These are phyloP conservation scores for Fusarium keratoplasticum DNA, from an alignment of 2,329 filamentous ascomycete species.

Conservation along the genomic window DNA sequence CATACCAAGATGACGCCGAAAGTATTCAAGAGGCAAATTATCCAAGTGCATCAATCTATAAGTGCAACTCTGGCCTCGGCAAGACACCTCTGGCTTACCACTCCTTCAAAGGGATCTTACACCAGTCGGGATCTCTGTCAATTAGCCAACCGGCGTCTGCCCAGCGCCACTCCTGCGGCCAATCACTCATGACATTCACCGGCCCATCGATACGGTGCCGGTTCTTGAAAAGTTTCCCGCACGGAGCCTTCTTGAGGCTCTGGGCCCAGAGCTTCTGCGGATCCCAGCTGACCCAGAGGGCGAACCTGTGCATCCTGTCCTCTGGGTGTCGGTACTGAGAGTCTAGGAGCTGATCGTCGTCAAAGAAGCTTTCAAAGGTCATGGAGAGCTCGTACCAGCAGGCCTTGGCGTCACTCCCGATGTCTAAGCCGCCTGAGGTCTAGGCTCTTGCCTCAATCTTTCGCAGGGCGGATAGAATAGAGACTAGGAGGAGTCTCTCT, in stretches of 20 bases:
- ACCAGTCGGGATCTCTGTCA: neutral
- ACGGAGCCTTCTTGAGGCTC: neutral
- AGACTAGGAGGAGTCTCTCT: neutral
- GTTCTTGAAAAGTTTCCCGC: neutral
- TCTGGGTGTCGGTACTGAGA: neutral
- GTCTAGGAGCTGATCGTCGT: neutral
- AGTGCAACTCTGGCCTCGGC: neutral
- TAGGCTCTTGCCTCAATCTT: neutral
- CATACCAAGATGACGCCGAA: neutral
- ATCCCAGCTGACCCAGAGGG: neutral
- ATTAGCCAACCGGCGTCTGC: neutral
- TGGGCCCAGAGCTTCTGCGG: neutral
- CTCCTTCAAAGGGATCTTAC: neutral
- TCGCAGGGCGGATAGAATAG: neutral
- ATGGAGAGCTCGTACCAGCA: neutral
- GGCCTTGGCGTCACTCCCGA: neutral
- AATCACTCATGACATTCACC: neutral
- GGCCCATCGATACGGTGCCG: neutral
- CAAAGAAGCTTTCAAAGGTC: neutral
- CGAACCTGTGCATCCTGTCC: neutral
- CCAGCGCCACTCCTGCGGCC: neutral
- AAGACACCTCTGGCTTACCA: neutral
- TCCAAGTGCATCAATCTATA: neutral
- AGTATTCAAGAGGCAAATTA: neutral
- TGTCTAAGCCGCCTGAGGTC: neutral